Evolutionary conservation across 192 early-diverging fungal species (phyloP), one percentile per base, ranked within the genome.

Genomic region (Coemansia erecta): DNA sequence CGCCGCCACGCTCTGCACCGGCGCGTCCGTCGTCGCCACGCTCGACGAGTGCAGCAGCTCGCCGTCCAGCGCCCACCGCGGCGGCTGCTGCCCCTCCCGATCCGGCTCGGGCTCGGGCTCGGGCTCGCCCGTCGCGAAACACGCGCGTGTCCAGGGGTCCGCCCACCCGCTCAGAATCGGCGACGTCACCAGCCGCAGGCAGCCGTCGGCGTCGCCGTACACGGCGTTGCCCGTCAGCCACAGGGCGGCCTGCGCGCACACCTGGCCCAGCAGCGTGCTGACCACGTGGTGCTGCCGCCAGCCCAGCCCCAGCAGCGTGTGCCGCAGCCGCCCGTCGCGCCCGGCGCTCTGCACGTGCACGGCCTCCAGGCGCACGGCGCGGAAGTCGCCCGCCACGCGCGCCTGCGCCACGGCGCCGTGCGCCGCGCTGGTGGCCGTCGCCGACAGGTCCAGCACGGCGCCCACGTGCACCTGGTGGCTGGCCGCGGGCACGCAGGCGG

Each of bases 381-480:
- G 47, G 56, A 53, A 68, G 68, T 10, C 55, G 46, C 24, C 43
- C 26, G 53, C 24, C n/a, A 19, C 37, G 31, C 66, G 60, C 8
- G 19, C 42, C 35, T 17, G n/a, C 26, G 24, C 13, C 11, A n/a
- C 42, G 1, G 44, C 35, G 43, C 35, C 33, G 57, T 45, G 33
- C 24, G 19, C 45, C 41, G 41, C n/a, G 24, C 57, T 44, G 43
- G n/a, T 15, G 44, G 53, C 39, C 42, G 37, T 37, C 15, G 56
- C 46, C 44, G 47, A 21, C 0, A 63, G 12, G 8, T 41, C 13
- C 47, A 46, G 7, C 3, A 73, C 42, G 0, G 49, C 45, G 31
- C 62, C 68, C 0, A 10, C 11, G 56, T 77, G 73, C 8, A 59
- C 45, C 41, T 50, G 35, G 42, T 67, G 64, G 58, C 60, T 67